Conservation (phyloP, 2,329 filamentous ascomycete genomes). For the Gremmenia infestans region DNA sequence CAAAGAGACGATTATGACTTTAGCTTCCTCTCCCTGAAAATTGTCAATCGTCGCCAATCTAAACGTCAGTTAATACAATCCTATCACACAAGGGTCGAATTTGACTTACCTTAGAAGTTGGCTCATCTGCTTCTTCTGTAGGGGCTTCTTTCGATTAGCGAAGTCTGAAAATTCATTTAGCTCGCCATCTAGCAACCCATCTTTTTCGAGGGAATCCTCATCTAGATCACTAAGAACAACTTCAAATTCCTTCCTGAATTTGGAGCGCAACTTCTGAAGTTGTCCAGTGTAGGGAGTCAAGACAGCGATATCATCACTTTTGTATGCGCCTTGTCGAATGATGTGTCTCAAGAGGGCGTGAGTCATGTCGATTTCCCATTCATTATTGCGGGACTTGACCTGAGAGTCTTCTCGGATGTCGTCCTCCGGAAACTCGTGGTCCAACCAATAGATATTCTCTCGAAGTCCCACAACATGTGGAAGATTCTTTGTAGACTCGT, state of each 20-base stretch:
- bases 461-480: conserved; percentile 27
- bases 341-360: conserved; percentile 59
- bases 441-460: conserved; percentile 25
- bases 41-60: conserved; percentile 62
- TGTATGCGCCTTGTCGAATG: conserved; percentile 58
- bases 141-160: neutral
- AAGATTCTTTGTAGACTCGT: conserved; percentile 11
- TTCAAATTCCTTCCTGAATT: conserved; percentile 27
- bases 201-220: conserved; percentile 23
- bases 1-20: conserved; percentile 64
- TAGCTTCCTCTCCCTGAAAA: conserved; percentile 65
- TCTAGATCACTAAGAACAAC: conserved; percentile 31
- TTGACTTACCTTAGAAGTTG: conserved; percentile 11
- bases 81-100: neutral
- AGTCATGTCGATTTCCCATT: conserved; percentile 60
- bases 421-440: conserved; percentile 24
- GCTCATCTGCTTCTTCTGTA: conserved; percentile 23
- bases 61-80: neutral
- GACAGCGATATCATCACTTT: conserved; percentile 59
- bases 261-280: conserved; percentile 33
- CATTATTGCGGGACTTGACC: conserved; percentile 36
- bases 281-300: conserved; percentile 63
- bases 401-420: neutral
- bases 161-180: neutral
- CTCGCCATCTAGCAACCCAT: conserved; percentile 11